Evolutionary conservation across 192 early-diverging fungal species (phyloP).

Genomic region (Backusella westeae): DNA sequence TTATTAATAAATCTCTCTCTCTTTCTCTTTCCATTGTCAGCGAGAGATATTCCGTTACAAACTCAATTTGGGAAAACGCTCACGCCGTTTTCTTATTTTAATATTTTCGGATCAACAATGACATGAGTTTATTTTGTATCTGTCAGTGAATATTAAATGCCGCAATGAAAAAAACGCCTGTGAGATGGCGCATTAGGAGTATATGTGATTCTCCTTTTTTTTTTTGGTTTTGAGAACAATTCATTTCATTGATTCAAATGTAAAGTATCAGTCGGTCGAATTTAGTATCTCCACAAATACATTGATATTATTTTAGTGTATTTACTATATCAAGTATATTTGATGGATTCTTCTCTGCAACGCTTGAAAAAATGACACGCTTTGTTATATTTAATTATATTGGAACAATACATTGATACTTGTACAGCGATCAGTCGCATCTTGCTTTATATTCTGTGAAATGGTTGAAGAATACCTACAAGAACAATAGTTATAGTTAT

Average conservation of each 20-base stretch:
- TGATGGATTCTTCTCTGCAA: no score
- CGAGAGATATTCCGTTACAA: background rate
- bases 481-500: background rate
- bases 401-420: background rate
- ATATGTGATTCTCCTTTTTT: no score
- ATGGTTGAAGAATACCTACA: background rate
- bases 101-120: background rate
- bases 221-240: no score
- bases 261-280: no score
- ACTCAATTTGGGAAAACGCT: background rate
- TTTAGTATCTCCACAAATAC: no score
- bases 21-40: background rate
- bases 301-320: background rate
- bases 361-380: background rate
- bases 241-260: no score
- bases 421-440: background rate
- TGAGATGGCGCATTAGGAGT: background rate
- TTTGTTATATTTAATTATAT: background rate
- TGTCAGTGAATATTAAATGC: background rate
- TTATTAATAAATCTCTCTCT: background rate
- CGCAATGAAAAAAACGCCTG: background rate
- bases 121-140: background rate
- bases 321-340: background rate
- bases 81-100: background rate
- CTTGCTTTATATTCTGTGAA: no score